Evolutionary conservation across 1,284 basidiomycete genomes (phyloP).

Genomic region (Puccinia polysora): DNA sequence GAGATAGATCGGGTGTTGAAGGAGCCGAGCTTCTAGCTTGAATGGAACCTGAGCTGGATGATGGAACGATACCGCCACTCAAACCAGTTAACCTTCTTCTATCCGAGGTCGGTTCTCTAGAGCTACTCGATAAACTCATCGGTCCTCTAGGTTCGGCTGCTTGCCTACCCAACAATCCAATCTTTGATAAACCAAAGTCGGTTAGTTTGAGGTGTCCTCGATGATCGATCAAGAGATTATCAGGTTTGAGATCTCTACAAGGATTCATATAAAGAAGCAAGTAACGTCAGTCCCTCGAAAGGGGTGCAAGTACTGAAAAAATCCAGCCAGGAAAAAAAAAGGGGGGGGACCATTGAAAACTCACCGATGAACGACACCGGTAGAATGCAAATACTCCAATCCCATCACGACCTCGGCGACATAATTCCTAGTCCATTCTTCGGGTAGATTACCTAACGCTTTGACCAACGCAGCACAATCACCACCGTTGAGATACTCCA

Average conservation of each 20-base stretch:
- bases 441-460: slow-evolving; percentile 81
- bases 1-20: slow-evolving; percentile 34
- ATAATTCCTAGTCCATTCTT: slow-evolving; percentile 95
- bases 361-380: slow-evolving; percentile 93
- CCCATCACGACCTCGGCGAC: slow-evolving; percentile 93
- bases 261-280: slow-evolving; percentile 25
- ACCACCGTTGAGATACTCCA: slow-evolving; percentile 70
- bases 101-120: slow-evolving; percentile 57
- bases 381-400: slow-evolving; percentile 86
- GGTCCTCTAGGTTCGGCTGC: slow-evolving; percentile 65
- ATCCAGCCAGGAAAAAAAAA: not conserved
- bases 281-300: slow-evolving; percentile 22
- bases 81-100: slow-evolving; percentile 51
- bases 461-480: slow-evolving; percentile 97
- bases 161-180: slow-evolving; percentile 93
- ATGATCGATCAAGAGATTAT: slow-evolving; percentile 92
- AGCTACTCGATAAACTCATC: slow-evolving; percentile 55
- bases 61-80: not conserved
- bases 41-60: not conserved
- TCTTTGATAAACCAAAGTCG: slow-evolving; percentile 94
- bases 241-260: slow-evolving; percentile 88
- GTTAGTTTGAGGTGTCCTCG: slow-evolving; percentile 95
- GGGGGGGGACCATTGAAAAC: slow-evolving; percentile 51
- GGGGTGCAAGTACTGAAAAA: not conserved
- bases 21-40: not conserved